phyloP scores from a whole-genome alignment of 225 moss, liverwort and hornwort species.

The Physcomitrellopsis africana region DNA sequence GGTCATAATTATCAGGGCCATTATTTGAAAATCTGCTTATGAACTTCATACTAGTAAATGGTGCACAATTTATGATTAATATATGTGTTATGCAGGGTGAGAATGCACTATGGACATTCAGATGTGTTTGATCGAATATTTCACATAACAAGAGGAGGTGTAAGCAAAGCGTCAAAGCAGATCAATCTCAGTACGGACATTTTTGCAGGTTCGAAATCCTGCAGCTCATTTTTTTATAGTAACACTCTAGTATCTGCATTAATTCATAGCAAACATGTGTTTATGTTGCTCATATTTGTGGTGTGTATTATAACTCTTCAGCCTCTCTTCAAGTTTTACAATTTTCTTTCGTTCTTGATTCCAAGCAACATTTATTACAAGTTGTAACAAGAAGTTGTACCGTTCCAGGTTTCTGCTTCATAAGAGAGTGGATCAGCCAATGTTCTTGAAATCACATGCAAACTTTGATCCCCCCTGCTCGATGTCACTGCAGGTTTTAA shows the following conservation, averaged over 20 bases:
- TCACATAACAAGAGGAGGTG: conserved; percentile 65
- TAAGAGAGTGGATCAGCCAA: not conserved
- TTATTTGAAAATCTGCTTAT: not conserved
- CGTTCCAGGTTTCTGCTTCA: not conserved
- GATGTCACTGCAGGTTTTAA: conserved; percentile 52
- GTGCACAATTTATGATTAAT: not conserved
- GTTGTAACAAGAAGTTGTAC: not conserved
- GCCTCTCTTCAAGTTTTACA: not conserved
- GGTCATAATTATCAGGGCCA: not conserved
- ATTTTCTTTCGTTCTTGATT: not conserved
- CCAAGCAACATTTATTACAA: not conserved
- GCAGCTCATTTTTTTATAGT: conserved; percentile 8
- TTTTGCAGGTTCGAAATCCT: conserved; percentile 54
- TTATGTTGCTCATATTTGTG: not conserved
- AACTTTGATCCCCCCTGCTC: conserved; percentile 2
- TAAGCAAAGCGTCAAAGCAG: conserved; percentile 63
- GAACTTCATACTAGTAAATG: conserved; percentile 11
- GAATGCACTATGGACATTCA: conserved; percentile 76
- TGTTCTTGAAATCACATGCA: not conserved
- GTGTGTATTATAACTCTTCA: not conserved
- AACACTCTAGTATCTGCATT: not conserved
- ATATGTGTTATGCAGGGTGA: conserved; percentile 47
- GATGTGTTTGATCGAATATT: conserved; percentile 63
- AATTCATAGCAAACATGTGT: not conserved
- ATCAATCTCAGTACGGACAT: conserved; percentile 64